These are phyloP conservation scores for Epichloe sibirici DNA, from an alignment of 2,329 filamentous ascomycete genomes.

Conservation along the genomic window DNA sequence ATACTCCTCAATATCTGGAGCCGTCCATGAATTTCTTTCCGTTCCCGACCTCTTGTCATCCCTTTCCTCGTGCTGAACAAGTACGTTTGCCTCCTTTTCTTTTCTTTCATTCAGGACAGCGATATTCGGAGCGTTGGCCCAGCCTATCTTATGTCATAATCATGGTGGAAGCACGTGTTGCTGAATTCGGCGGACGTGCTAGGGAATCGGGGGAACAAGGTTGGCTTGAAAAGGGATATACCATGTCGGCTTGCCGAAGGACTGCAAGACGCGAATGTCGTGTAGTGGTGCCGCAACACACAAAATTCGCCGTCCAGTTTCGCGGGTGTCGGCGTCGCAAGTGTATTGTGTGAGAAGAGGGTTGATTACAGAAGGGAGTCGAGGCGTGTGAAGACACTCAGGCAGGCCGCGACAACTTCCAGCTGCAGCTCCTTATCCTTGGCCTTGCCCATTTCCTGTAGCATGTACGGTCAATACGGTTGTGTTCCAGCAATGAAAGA, in stretches of 20 bases:
- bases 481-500: background rate
- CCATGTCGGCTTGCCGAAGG: background rate
- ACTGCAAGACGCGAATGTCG: background rate
- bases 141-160: too few relatives aligned
- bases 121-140: too few relatives aligned
- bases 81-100: too few relatives aligned
- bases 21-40: background rate
- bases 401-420: slow-evolving; percentile 90
- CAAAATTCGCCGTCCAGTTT: background rate
- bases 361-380: slow-evolving; percentile 72
- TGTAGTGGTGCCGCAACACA: background rate
- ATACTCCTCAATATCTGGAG: background rate
- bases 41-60: background rate
- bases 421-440: slow-evolving; percentile 95
- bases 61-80: too few relatives aligned
- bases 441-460: slow-evolving; percentile 62
- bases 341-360: background rate
- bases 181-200: too few relatives aligned
- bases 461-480: slow-evolving; percentile 10
- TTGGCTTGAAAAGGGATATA: background rate
- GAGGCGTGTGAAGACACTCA: slow-evolving; percentile 94
- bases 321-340: background rate
- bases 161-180: too few relatives aligned
- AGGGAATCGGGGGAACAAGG: background rate
- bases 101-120: too few relatives aligned